Evolutionary conservation across 495 filamentous ascomycete species (phyloP).

Genomic region (Penicillium simplicissimum): DNA sequence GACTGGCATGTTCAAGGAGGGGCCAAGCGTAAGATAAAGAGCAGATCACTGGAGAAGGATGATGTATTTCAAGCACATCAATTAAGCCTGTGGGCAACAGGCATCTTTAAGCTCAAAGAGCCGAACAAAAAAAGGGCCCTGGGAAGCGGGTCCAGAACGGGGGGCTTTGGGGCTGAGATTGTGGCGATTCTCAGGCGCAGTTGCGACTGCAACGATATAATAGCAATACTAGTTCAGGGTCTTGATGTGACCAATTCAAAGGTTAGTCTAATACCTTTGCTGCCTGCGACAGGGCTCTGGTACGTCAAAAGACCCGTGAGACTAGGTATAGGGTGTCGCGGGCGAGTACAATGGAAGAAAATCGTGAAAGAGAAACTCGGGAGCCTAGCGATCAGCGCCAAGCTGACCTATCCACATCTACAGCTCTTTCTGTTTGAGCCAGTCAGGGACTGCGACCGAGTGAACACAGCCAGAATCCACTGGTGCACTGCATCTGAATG

Average conservation of each 20-base stretch:
- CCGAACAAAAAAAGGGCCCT: constrained; percentile 5
- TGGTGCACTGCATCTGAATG: background rate
- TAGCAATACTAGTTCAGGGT: constrained; percentile 1
- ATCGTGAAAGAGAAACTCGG: constrained; percentile 5
- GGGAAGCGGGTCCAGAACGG: constrained; percentile 1
- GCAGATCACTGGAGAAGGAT: constrained; percentile 8
- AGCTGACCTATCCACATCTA: constrained; percentile 4
- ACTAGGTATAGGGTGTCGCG: background rate
- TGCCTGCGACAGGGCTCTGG: background rate
- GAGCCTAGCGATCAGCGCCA: constrained; percentile 10
- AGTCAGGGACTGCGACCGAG: background rate
- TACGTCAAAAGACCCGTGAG: background rate
- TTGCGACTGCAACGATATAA: background rate
- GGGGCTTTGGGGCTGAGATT: constrained; percentile 12
- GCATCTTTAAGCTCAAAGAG: constrained; percentile 18
- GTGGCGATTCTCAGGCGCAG: constrained; percentile 14
- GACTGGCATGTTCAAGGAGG: background rate
- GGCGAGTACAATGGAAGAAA: background rate
- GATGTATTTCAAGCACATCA: constrained; percentile 13
- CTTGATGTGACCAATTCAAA: constrained; percentile 11
- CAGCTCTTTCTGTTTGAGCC: constrained; percentile 1
- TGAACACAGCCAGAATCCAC: background rate
- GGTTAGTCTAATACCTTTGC: constrained; percentile 3
- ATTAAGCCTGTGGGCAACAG: constrained; percentile 9
- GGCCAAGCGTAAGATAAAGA: constrained; percentile 1